Conservation (phyloP, 495 filamentous ascomycete species). For the Hyaloscypha variabilis region DNA sequence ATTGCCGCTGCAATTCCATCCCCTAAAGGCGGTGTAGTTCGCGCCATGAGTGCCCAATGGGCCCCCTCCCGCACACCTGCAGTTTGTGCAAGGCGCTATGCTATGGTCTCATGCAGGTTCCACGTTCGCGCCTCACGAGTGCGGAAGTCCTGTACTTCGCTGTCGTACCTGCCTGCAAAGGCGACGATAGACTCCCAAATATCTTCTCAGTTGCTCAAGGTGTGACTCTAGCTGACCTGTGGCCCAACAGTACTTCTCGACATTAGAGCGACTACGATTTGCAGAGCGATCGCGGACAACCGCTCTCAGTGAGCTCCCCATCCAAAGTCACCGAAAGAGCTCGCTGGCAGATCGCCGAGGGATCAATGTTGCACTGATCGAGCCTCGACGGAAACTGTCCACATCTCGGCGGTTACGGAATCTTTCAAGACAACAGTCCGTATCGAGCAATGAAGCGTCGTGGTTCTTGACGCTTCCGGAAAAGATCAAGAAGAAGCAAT, state of each 20-base stretch:
- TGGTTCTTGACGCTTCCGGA: conserved; percentile 73
- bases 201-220: neutral
- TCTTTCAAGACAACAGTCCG: conserved; percentile 27
- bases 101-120: conserved; percentile 17
- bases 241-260: conserved; percentile 63
- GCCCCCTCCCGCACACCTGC: neutral
- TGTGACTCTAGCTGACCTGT: conserved; percentile 3
- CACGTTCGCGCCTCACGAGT: conserved; percentile 3
- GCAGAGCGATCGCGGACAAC: conserved; percentile 46
- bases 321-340: conserved; percentile 25
- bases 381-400: conserved; percentile 29
- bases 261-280: conserved; percentile 64
- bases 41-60: neutral
- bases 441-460: conserved; percentile 54
- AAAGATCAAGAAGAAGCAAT: conserved; percentile 70
- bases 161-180: too few relatives aligned
- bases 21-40: conserved; percentile 17
- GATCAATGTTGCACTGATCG: conserved; percentile 25
- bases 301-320: conserved; percentile 29
- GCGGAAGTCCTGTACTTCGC: too few relatives aligned
- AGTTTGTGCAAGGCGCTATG: conserved; percentile 15
- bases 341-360: conserved; percentile 31
- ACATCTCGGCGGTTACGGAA: conserved; percentile 27
- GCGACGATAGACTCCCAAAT: conserved; percentile 2
- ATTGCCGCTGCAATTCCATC: conserved; percentile 22